Conservation (phyloP, 805 yeast genomes). For the Candida boleticola region DNA sequence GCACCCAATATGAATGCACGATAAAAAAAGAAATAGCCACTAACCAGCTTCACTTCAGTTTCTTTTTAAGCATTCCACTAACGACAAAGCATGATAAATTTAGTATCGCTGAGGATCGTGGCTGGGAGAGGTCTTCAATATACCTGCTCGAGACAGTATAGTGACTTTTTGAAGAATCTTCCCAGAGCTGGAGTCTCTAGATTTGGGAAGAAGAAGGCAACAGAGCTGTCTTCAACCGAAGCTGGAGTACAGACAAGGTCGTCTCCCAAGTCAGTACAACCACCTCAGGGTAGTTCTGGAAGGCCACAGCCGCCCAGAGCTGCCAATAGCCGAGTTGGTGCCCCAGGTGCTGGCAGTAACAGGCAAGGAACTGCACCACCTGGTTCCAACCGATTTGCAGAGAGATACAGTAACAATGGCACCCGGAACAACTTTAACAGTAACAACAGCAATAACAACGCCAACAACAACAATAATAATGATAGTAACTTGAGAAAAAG, state of each 20-base stretch:
- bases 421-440: too few species aligned
- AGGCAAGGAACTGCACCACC: constrained; percentile 3
- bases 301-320: neutral
- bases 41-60: too few species aligned
- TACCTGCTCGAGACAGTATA: neutral
- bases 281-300: neutral
- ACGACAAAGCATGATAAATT: constrained; percentile 8
- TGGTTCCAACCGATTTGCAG: constrained; percentile 33
- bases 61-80: too few species aligned
- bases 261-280: neutral
- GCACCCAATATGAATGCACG: too few species aligned
- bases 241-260: too few species aligned
- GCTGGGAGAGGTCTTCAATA: neutral
- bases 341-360: too few species aligned
- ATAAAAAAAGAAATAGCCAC: too few species aligned
- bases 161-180: constrained; percentile 22
- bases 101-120: neutral
- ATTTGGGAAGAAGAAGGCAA: constrained; percentile 12
- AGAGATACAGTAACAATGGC: constrained; percentile 15
- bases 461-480: too few species aligned
- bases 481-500: too few species aligned
- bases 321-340: neutral
- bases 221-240: too few species aligned
- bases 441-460: too few species aligned
- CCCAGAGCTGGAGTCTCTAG: constrained; percentile 25